Evolutionary conservation across 2,329 filamentous ascomycete genomes (phyloP).

Genomic region (Fusarium sp.): DNA sequence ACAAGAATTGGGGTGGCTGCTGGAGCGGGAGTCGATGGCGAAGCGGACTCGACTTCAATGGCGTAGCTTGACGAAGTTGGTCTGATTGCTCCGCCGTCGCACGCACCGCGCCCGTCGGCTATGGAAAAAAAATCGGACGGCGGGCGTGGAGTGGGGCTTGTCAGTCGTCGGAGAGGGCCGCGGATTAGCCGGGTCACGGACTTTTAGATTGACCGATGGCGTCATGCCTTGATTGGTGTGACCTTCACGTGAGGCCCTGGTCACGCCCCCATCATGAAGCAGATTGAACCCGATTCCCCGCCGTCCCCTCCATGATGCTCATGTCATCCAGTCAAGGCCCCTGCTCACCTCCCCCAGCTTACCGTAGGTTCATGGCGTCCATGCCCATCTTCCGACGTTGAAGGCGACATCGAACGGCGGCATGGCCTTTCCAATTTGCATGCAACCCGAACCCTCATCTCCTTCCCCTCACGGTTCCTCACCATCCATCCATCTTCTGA

Average conservation of each 20-base stretch:
- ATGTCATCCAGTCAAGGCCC: conserved; percentile 6
- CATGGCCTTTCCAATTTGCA: neutral
- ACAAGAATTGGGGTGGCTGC: neutral
- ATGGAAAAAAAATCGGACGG: conserved; percentile 45
- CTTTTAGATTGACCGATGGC: conserved; percentile 39
- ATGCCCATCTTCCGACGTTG: neutral
- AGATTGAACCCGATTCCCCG: conserved; percentile 9
- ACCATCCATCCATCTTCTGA: neutral
- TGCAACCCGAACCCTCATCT: neutral
- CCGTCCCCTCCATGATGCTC: conserved; percentile 13
- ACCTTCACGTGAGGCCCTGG: neutral
- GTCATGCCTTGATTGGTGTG: conserved; percentile 30
- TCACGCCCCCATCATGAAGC: conserved; percentile 22
- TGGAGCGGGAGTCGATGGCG: conserved; percentile 22
- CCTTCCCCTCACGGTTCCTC: neutral
- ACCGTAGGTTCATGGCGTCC: neutral
- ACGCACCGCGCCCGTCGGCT: conserved; percentile 28
- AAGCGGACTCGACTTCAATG: conserved; percentile 35
- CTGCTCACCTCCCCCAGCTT: neutral
- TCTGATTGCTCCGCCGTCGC: conserved; percentile 45
- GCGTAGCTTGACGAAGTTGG: conserved; percentile 40
- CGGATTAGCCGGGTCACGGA: conserved; percentile 40
- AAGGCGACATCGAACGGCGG: neutral
- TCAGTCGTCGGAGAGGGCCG: neutral
- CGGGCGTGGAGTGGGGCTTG: conserved; percentile 24